A percentile compares a stretch with the other conserved stretches of the same genome.
These are phyloP conservation scores for Fusarium verrucosum DNA, from an alignment of 2,329 filamentous ascomycete species.

Conservation along the genomic window DNA sequence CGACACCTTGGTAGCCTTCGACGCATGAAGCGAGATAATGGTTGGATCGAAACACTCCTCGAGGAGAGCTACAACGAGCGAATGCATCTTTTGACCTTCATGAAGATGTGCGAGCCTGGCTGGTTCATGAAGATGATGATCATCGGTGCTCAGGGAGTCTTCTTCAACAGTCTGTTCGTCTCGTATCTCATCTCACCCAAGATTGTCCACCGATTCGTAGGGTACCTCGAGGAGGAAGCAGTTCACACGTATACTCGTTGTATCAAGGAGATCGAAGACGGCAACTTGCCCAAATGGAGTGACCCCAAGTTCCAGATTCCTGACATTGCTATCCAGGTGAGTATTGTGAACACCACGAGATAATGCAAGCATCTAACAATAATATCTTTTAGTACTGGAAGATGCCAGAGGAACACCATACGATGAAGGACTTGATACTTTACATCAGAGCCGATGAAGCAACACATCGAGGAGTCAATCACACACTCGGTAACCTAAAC, in stretches of 20 bases:
- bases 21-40: constrained; percentile 89
- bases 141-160: constrained; percentile 90
- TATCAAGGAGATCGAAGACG: constrained; percentile 85
- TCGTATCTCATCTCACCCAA: constrained; percentile 86
- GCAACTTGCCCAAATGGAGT: constrained; percentile 84
- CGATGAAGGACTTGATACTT: constrained; percentile 85
- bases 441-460: constrained; percentile 93
- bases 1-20: constrained; percentile 86
- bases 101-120: constrained; percentile 81
- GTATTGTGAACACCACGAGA: constrained; percentile 3
- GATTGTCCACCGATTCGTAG: constrained; percentile 94
- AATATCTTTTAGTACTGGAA: constrained; percentile 77
- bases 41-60: constrained; percentile 93
- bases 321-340: constrained; percentile 78
- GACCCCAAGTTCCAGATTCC: constrained; percentile 76
- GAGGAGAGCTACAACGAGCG: constrained; percentile 93
- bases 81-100: constrained; percentile 92
- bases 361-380: constrained; percentile 5
- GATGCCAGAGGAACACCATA: constrained; percentile 84
- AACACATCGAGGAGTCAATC: constrained; percentile 93
- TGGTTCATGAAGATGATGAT: constrained; percentile 94
- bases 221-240: constrained; percentile 96
- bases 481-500: constrained; percentile 88
- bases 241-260: constrained; percentile 94
- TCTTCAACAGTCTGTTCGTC: constrained; percentile 94